Base-by-base conservation (phyloP, 1,284 basidiomycete genomes). In the Pseudozyma pruni region DNA sequence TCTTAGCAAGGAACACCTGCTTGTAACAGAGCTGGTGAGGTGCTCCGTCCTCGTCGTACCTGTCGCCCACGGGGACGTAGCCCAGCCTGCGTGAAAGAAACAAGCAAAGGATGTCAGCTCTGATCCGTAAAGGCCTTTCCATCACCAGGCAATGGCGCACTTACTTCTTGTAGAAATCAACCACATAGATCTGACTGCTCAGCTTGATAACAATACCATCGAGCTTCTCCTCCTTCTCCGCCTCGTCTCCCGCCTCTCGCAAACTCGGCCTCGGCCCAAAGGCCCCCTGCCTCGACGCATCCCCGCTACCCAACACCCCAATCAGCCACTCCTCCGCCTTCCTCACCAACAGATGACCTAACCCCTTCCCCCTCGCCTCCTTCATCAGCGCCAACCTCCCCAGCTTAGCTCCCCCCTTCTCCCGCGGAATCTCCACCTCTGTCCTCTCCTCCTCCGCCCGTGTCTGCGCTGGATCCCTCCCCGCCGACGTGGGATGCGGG, bases 151-250 rank as follows among this genome's bases (percentile, higher is more conserved):
- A 25, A 29, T 0, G 7, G 17, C 10, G 11, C 16, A 69, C 67
- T 51, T 37, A 70, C 68, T 58, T 71, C 16, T 55, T 45, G 37
- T 72, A 72, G 27, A 72, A 67, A 14, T 44, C 53, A 8, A 67
- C 43, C 27, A 55, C 62, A 29, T 66, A 63, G 31, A 67, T 53
- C 55, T 72, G 69, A 46, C 69, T 72, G 50, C 69, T 72, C 23
- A 72, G 42, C 59, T 67, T 72, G 69, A 72, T 67, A 14, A 71
- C 35, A 37, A 71, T 71, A 25, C 61, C 54, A 13, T 71, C 53
- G 13, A 66, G 37, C 35, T 29, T 59, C 41, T 56, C 38, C 14
- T 55, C 27, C 7, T 41, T 29, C 1, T 4, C 20, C 1, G n/a
- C 8, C 1, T 19, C 33, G 2, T 38, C 13, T 8, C n/a, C 34